Base-by-base conservation (phyloP, 1,284 basidiomycete species). In the Lignosus rhinocerotis region DNA sequence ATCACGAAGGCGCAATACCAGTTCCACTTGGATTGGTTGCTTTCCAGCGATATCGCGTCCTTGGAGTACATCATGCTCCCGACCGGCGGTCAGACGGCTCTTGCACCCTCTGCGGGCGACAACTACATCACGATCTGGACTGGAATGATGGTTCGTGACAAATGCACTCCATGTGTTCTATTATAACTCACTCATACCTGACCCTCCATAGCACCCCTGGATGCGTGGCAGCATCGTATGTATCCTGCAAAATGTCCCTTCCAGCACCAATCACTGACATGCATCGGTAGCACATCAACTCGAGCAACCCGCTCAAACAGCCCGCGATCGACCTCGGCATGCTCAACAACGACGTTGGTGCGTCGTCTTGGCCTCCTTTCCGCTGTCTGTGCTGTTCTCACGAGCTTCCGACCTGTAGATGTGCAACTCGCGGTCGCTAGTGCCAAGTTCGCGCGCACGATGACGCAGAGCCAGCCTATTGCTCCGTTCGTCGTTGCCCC, bases 41-140 rank as follows among this genome's bases (percentile, higher is more conserved):
- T 19, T 10, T 43, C 34, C 17, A 32, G 51, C 16, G 52, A 49
- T 16, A 36, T 56, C 14, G 56, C 49, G 12, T 30, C 45, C 7
- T 16, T 49, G 7, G 60, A 61, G 56, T 45, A 53, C 19, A 43
- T 61, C 16, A 36, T 59, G 46, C 49, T 50, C 32, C 53, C 60
- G 2, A 51, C 53, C n/a, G 50, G 53, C 6, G 44, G 43, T 12
- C 9, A 32, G 41, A 56, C 59, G 8, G 31, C 32, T 19, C 8
- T 50, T 16, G 31, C 33, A 36, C 53, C 56, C 7, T 36, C 39
- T 1, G 44, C 55, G 6, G 42, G 42, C 25, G n/a, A 39, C 11
- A 41, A 39, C 1, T 61, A 58, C n/a, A 32, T 61, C 30, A 58
- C 55, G 0, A 9, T 61, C 12, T 38, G 33, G 34, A 32, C 32